Percentiles rank a stretch among this genome's conserved stretches.
These are phyloP conservation scores for Aspergillus flavus DNA, from an alignment of 2,329 filamentous ascomycete genomes.

Conservation along the genomic window DNA sequence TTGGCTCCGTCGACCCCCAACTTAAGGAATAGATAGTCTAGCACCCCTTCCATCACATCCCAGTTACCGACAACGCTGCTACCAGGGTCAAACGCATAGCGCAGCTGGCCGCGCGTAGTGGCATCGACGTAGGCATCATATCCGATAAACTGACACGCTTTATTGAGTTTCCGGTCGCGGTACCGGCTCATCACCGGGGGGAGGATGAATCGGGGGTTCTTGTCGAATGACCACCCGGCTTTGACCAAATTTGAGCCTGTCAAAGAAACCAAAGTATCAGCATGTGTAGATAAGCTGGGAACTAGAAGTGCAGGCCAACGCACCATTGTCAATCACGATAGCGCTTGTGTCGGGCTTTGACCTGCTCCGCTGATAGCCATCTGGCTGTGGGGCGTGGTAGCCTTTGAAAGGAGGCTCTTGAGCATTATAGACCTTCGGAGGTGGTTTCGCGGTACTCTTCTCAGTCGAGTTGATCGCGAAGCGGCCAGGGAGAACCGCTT, in stretches of 20 bases:
- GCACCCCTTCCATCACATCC: conserved; percentile 92
- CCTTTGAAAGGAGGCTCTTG: conserved; percentile 65
- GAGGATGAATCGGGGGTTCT: conserved; percentile 74
- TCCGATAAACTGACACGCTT: conserved; percentile 89
- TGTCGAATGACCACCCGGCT: conserved; percentile 94
- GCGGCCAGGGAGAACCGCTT: conserved; percentile 40
- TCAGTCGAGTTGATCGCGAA: conserved; percentile 45
- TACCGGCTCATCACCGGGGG: conserved; percentile 94
- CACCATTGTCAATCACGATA: conserved; percentile 98
- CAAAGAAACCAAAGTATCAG: conserved; percentile 2
- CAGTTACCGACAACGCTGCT: conserved; percentile 94
- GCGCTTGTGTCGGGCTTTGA: conserved; percentile 64
- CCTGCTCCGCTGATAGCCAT: conserved; percentile 72
- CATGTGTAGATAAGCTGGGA: not conserved
- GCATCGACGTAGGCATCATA: conserved; percentile 94
- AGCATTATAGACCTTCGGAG: conserved; percentile 56
- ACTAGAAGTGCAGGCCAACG: conserved; percentile 5
- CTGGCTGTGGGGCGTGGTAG: conserved; percentile 59
- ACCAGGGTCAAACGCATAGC: conserved; percentile 87
- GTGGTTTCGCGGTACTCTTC: conserved; percentile 56
- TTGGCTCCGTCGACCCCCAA: conserved; percentile 76
- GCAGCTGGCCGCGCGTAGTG: conserved; percentile 85
- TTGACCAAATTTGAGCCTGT: conserved; percentile 84
- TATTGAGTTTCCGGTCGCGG: conserved; percentile 88
- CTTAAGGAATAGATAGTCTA: conserved; percentile 95